Base-by-base conservation (phyloP, 106 monocot genomes). In the Allium cepa region DNA sequence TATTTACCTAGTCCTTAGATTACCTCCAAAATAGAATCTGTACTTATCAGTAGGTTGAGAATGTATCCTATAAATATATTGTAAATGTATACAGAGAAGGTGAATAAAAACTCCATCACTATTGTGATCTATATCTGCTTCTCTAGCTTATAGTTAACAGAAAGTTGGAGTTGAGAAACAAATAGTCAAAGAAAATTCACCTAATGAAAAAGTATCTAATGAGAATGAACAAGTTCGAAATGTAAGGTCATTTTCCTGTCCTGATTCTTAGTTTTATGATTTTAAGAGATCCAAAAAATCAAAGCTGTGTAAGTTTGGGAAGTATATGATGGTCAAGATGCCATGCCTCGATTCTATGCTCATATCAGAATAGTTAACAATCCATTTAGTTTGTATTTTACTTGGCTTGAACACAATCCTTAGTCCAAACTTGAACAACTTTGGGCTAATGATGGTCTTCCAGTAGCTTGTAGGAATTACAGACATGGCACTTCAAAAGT, bases 181-280 rank as follows among this genome's bases (percentile, higher is more conserved):
- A n/a, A n/a, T n/a, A n/a, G n/a, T n/a, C n/a, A n/a, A n/a, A n/a
- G 64, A 58, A 15, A 61, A 48, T 57, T 49, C 63, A 57, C 67
- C 46, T 4, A 62, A 62, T 26, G 57, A 57, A 53, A 22, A 53
- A 69, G 15, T n/a, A n/a, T n/a, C n/a, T n/a, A n/a, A n/a, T n/a
- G n/a, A n/a, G n/a, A n/a, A n/a, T n/a, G n/a, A n/a, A n/a, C n/a
- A 50, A 63, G 59, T 61, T 9, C 59, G 67, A 61, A 63, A 56
- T 61, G 48, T 17, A 0, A 59, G 58, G 4, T 47, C 71, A 4
- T 84, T 77, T 59, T 49, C n/a, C n/a, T n/a, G n/a, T n/a, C n/a
- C n/a, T n/a, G n/a, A n/a, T n/a, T n/a, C n/a, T n/a, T n/a, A n/a
- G 63, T 8, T 86, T 67, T 46, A 81, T 79, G 17, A 89, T 89